phyloP scores from a whole-genome alignment of 1,139 yeast genomes.

The Geotrichum europaeum region DNA sequence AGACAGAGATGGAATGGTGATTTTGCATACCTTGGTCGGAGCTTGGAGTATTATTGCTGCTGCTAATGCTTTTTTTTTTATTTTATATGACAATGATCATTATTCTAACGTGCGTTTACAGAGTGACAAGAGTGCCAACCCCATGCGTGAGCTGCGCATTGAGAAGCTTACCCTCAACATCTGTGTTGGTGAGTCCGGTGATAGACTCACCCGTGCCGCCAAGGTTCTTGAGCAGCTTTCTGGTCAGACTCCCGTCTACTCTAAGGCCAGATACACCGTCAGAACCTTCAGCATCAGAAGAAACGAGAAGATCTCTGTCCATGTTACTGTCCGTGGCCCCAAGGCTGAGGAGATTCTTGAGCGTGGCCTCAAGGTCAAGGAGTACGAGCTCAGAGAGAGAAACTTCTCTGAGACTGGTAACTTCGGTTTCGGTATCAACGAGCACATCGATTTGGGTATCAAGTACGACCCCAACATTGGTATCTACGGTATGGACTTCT shows the following conservation, averaged over 20 bases:
- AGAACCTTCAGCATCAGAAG: constrained; percentile 99
- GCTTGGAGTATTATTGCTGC: neutral
- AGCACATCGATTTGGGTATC: constrained; percentile 99
- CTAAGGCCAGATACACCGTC: constrained; percentile 99
- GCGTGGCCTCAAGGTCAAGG: constrained; percentile 99
- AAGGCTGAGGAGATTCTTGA: constrained; percentile 99
- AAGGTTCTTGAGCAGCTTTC: constrained; percentile 99
- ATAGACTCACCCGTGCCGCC: constrained; percentile 99
- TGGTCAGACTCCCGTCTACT: constrained; percentile 99
- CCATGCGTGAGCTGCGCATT: constrained; percentile 98
- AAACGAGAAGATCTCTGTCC: constrained; percentile 99
- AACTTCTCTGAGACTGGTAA: constrained; percentile 99
- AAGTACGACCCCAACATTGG: constrained; percentile 99
- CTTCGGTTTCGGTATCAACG: constrained; percentile 99
- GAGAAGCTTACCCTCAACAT: constrained; percentile 99
- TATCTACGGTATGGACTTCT: constrained; percentile 99
- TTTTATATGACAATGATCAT: neutral
- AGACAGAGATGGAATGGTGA: neutral
- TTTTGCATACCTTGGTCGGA: neutral
- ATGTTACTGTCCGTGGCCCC: constrained; percentile 99
- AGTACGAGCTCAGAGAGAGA: constrained; percentile 88
- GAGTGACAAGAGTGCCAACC: constrained; percentile 47
- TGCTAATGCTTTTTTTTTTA: neutral
- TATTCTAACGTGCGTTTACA: constrained; percentile 2
- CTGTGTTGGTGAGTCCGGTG: constrained; percentile 99